Evolutionary conservation across 345 rosid genomes (phyloP).

Genomic region (Heritiera littoralis): DNA sequence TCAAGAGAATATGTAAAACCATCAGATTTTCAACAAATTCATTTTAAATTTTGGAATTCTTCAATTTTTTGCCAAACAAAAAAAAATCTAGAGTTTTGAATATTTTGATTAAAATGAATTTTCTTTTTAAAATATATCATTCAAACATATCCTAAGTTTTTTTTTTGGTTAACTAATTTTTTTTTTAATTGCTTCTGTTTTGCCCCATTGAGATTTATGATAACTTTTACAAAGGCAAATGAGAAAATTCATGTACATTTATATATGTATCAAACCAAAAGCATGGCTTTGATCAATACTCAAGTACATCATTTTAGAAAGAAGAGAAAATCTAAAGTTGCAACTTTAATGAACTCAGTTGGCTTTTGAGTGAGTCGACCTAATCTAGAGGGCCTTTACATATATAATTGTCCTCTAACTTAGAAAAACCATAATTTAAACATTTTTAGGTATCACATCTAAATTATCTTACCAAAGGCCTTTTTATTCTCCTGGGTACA

Average conservation of each 20-base stretch:
- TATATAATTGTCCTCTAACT: background rate
- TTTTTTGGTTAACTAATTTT: too few species aligned
- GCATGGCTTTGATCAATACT: background rate
- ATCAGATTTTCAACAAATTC: too few species aligned
- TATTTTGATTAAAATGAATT: too few species aligned
- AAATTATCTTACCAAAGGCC: too few species aligned
- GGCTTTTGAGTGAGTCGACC: background rate
- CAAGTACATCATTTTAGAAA: constrained; percentile 1
- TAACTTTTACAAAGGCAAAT: constrained; percentile 8
- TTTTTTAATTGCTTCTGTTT: background rate
- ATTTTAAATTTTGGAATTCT: too few species aligned
- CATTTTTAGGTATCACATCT: too few species aligned
- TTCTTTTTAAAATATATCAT: too few species aligned
- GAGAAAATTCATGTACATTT: background rate
- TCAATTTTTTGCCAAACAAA: too few species aligned
- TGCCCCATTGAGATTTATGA: constrained; percentile 6
- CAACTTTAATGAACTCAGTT: background rate
- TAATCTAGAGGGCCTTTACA: background rate
- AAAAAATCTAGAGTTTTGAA: too few species aligned
- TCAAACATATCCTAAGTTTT: too few species aligned
- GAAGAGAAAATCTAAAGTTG: constrained; percentile 15
- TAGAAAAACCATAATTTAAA: background rate
- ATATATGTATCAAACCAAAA: background rate
- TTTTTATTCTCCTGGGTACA: too few species aligned
- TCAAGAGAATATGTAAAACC: too few species aligned